These are phyloP conservation scores for Skeletonema grethae DNA, from an alignment of 108 stramenopile species.

Conservation along the genomic window DNA sequence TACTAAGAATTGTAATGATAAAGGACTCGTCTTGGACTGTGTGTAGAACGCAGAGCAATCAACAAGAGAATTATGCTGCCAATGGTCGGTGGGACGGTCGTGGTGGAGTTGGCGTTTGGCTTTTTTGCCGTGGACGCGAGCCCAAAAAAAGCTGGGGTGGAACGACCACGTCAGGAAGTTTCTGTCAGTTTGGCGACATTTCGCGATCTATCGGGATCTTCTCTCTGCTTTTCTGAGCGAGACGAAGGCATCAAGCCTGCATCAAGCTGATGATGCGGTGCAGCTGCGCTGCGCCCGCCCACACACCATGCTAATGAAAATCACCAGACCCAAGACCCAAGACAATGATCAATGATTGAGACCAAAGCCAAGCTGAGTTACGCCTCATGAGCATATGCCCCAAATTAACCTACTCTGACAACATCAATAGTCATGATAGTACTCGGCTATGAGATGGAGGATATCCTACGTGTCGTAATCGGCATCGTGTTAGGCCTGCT, in stretches of 20 bases:
- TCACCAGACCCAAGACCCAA: too few species aligned
- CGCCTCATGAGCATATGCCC: too few species aligned
- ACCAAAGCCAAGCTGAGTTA: too few species aligned
- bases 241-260: too few species aligned
- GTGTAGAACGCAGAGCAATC: neutral
- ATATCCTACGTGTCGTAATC: slow-evolving; percentile 35
- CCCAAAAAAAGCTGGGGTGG: neutral
- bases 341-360: too few species aligned
- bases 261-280: too few species aligned
- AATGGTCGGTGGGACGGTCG: neutral
- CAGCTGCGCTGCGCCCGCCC: too few species aligned
- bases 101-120: neutral
- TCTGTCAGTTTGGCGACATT: neutral
- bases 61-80: slow-evolving; percentile 10
- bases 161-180: neutral
- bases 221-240: too few species aligned
- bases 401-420: neutral
- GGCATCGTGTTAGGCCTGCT: slow-evolving; percentile 43
- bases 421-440: neutral
- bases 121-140: neutral
- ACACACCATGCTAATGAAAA: too few species aligned
- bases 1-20: slow-evolving; percentile 14
- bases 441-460: slow-evolving; percentile 4
- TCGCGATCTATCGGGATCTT: neutral
- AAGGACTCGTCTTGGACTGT: slow-evolving; percentile 5